Base-by-base conservation (phyloP, 352 stramenopile species). In the Globisporangium barbulae region DNA sequence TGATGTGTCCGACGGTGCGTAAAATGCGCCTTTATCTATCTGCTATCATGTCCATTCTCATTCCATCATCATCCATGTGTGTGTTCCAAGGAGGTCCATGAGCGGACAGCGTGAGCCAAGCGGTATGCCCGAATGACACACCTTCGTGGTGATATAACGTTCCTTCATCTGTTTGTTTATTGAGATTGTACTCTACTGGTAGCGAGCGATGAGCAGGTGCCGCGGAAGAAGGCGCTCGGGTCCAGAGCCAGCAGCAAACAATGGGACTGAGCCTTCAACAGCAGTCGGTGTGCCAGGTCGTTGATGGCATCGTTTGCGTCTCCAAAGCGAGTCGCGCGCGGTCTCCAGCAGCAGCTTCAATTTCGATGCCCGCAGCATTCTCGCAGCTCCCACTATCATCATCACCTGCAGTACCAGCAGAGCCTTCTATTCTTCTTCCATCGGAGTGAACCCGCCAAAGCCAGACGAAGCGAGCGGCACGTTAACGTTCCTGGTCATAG, bases 371-470 rank as follows among this genome's bases (percentile, higher is more conserved):
- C 17, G 19, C 3, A 33, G 17, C 39, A 50, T 28, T 10, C 13
- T 41, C 15, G 25, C 30, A 9, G 41, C 13, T 12, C 30, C 39
- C n/a, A 33, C 12, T 22, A 10, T 12, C 5, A 33, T 13, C 33
- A 10, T 12, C 5, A 59, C 10, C 15, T 33, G 15, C 19, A 42
- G 5, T 4, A 21, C 45, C 56, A 61, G 53, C 19, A 69, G 54
- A 37, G 15, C 39, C 47, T 59, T 70, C 55, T 58, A 48, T 64
- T 76, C 81, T 12, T 86, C 73, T 59, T 84, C 75, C 71, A 86
- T 86, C 33, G 68, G 64, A 9, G 56, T 64, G 22, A 73, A 75
- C 39, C 70, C 72, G 33, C 53, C 47, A 64, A 75, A 65, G 44
- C 67, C 61, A 28, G 17, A 72, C 37, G 6, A 35, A 12, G 53